Evolutionary conservation across 768 basidiomycete species (phyloP).

Genomic region (Jaapia argillacea): DNA sequence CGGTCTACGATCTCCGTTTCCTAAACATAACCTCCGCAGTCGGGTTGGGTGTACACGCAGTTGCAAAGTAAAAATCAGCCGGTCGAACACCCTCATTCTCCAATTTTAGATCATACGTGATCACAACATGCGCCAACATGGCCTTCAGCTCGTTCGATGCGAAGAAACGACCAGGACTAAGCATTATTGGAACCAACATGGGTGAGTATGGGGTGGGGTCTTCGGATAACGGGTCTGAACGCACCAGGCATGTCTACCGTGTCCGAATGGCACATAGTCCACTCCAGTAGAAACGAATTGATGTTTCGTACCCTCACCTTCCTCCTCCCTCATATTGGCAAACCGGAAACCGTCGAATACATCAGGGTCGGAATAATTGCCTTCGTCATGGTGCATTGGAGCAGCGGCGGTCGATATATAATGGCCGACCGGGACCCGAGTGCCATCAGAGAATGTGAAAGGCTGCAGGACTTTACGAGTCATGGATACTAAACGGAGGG

Average conservation of each 20-base stretch:
- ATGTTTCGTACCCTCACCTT: slow-evolving; percentile 5
- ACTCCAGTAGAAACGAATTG: slow-evolving; percentile 9
- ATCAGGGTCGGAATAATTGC: slow-evolving; percentile 12
- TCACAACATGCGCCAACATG: slow-evolving; percentile 13
- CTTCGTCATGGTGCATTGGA: slow-evolving; percentile 13
- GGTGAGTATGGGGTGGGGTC: not conserved
- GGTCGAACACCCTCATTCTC: slow-evolving; percentile 9
- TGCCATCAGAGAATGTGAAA: slow-evolving; percentile 12
- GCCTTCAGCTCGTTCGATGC: slow-evolving; percentile 14
- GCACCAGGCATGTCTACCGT: slow-evolving; percentile 10
- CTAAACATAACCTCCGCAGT: slow-evolving; percentile 2
- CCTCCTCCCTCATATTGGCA: slow-evolving; percentile 6
- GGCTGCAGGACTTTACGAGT: slow-evolving; percentile 3
- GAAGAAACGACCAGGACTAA: slow-evolving; percentile 15
- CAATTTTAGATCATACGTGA: slow-evolving; percentile 14
- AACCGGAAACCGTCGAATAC: slow-evolving; percentile 16
- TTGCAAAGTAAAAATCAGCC: slow-evolving; percentile 4
- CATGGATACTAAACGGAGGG: not conserved
- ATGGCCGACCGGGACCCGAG: slow-evolving; percentile 12
- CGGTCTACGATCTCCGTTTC: not conserved
- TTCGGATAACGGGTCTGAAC: slow-evolving; percentile 1
- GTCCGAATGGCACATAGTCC: slow-evolving; percentile 11
- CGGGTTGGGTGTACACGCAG: slow-evolving; percentile 6
- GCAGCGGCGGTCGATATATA: slow-evolving; percentile 7
- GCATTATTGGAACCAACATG: not conserved